These are phyloP conservation scores for Chlorella sp. DNA, from an alignment of 139 green algal species.

Conservation along the genomic window DNA sequence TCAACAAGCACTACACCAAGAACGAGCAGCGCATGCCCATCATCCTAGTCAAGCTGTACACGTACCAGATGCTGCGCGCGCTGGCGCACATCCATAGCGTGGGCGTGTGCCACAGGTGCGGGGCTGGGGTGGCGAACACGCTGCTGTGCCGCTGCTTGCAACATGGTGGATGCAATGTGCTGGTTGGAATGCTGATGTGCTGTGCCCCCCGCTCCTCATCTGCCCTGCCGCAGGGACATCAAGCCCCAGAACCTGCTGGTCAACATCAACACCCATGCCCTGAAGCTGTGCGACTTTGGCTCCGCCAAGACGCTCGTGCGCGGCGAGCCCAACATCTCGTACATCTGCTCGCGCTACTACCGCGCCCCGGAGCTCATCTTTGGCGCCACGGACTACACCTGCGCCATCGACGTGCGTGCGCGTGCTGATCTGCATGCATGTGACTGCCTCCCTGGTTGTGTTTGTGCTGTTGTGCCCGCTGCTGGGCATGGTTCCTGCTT, in stretches of 20 bases:
- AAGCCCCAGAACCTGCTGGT: conserved; percentile 98
- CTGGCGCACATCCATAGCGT: conserved; percentile 84
- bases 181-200: background rate
- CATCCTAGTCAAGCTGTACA: conserved; percentile 95
- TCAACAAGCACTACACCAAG: conserved; percentile 97
- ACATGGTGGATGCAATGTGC: background rate
- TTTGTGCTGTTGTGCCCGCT: background rate
- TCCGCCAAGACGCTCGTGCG: conserved; percentile 93
- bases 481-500: too few relatives aligned
- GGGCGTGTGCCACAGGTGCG: conserved; percentile 87
- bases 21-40: conserved; percentile 93
- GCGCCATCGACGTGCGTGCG: conserved; percentile 90
- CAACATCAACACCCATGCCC: conserved; percentile 90
- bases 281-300: conserved; percentile 99
- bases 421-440: background rate
- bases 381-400: conserved; percentile 97
- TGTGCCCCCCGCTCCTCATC: background rate
- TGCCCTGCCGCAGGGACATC: conserved; percentile 72
- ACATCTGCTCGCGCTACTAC: conserved; percentile 99
- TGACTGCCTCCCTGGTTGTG: background rate
- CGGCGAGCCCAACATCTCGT: conserved; percentile 99
- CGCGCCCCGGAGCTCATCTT: conserved; percentile 99
- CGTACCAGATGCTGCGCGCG: conserved; percentile 90
- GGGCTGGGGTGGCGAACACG: background rate
- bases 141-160: background rate